These are phyloP conservation scores for Nissolia schottii DNA, from an alignment of 306 rosid species.

Conservation along the genomic window DNA sequence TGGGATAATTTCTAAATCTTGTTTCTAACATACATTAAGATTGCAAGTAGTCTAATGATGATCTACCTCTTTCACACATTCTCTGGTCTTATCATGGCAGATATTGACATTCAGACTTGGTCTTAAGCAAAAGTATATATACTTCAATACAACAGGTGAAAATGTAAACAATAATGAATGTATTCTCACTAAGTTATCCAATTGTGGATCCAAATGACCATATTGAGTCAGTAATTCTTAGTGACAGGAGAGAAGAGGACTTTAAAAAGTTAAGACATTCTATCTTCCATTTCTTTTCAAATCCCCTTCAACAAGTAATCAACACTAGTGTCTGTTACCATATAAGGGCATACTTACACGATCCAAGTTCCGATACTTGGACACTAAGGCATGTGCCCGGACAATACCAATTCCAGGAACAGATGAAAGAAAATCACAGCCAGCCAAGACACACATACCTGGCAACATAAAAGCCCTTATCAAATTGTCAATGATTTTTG, in stretches of 20 bases:
- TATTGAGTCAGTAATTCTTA: background rate
- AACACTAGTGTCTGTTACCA: background rate
- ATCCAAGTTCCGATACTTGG: conserved; percentile 71
- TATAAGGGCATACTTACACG: conserved; percentile 60
- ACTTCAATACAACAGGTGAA: background rate
- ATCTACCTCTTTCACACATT: no score
- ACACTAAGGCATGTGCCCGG: conserved; percentile 78
- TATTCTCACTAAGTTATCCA: background rate
- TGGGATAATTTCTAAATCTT: no score
- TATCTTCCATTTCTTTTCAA: conserved; percentile 1
- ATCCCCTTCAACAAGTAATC: background rate
- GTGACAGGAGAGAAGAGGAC: background rate
- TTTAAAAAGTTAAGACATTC: background rate
- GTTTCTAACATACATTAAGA: background rate
- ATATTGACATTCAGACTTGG: background rate
- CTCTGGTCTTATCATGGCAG: background rate
- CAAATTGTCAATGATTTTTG: background rate
- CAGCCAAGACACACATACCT: conserved; percentile 97
- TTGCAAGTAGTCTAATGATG: background rate
- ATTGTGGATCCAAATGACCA: background rate
- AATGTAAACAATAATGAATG: background rate
- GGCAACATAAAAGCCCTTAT: background rate
- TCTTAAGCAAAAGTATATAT: background rate
- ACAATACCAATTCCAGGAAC: conserved; percentile 93
- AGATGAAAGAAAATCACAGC: conserved; percentile 96